These are phyloP conservation scores for Blastobotrys parvus DNA, from an alignment of 805 yeast genomes.

Conservation along the genomic window DNA sequence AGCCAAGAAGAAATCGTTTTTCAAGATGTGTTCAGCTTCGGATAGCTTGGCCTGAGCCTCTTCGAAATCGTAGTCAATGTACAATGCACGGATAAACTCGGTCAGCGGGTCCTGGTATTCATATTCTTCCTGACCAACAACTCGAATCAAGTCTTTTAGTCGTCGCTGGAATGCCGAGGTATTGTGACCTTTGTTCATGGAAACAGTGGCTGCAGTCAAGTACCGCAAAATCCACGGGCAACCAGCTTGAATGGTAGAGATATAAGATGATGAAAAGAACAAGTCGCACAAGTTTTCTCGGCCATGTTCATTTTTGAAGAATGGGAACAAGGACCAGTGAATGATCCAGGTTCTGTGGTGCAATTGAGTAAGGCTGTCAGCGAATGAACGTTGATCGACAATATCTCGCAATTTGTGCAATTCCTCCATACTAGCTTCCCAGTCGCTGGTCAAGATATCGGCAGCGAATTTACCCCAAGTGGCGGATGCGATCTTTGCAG, in stretches of 20 bases:
- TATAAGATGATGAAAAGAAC: constrained; percentile 50
- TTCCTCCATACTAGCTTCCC: constrained; percentile 47
- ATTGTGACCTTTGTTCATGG: constrained; percentile 23
- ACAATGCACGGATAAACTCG: constrained; percentile 45
- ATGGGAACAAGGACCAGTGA: constrained; percentile 62
- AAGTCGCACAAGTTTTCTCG: constrained; percentile 47
- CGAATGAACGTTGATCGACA: constrained; percentile 46
- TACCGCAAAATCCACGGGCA: constrained; percentile 67
- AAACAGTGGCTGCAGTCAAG: constrained; percentile 48
- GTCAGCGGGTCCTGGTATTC: constrained; percentile 62
- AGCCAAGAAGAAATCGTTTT: constrained; percentile 50
- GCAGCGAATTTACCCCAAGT: constrained; percentile 66
- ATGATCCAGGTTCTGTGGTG: constrained; percentile 60
- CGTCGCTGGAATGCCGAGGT: constrained; percentile 40
- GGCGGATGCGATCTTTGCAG: constrained; percentile 43
- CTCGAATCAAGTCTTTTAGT: constrained; percentile 48
- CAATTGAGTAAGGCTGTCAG: constrained; percentile 49
- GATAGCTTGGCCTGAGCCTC: constrained; percentile 40
- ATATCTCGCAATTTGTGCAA: constrained; percentile 47
- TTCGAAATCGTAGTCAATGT: constrained; percentile 51
- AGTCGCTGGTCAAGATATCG: constrained; percentile 45
- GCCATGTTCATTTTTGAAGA: constrained; percentile 46
- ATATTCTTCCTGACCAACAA: constrained; percentile 52
- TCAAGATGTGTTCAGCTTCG: constrained; percentile 40
- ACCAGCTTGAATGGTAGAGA: constrained; percentile 60